Conservation (phyloP, 2,329 filamentous ascomycete genomes). For the Apiospora saccharicola region DNA sequence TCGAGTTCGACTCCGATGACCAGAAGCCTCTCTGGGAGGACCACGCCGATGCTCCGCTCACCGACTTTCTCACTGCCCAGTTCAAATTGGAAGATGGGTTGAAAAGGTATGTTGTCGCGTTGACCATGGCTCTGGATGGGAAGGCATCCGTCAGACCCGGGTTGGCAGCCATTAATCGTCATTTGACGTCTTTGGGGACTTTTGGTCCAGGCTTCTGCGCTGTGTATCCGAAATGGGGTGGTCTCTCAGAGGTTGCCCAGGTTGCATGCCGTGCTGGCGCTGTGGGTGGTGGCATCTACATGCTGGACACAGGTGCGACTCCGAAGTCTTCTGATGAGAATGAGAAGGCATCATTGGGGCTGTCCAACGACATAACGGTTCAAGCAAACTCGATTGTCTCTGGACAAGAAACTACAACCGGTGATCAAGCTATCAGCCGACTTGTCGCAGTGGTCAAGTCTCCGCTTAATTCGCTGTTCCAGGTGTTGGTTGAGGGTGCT, state of each 20-base stretch:
- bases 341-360: constrained; percentile 50
- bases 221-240: constrained; percentile 92
- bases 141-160: constrained; percentile 71
- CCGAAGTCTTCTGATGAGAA: constrained; percentile 37
- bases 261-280: constrained; percentile 89
- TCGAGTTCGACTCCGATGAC: constrained; percentile 69
- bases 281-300: constrained; percentile 90
- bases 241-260: constrained; percentile 86
- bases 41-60: constrained; percentile 62
- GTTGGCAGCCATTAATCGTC: constrained; percentile 75
- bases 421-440: constrained; percentile 56
- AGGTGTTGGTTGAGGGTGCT: constrained; percentile 74
- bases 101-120: constrained; percentile 66
- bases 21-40: constrained; percentile 66
- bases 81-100: constrained; percentile 75
- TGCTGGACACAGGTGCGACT: constrained; percentile 75
- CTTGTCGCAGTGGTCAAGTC: constrained; percentile 75
- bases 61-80: constrained; percentile 64
- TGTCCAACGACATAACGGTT: constrained; percentile 66
- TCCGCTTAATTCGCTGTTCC: constrained; percentile 71
- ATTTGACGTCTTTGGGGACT: constrained; percentile 84
- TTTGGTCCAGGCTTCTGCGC: constrained; percentile 91
- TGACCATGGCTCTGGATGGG: constrained; percentile 76
- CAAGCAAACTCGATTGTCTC: constrained; percentile 62
- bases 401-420: constrained; percentile 41